A percentile compares a stretch with the other conserved stretches of the same genome.
Conservation (phyloP, 306 rosid genomes). For the Psophocarpus tetragonolobus region DNA sequence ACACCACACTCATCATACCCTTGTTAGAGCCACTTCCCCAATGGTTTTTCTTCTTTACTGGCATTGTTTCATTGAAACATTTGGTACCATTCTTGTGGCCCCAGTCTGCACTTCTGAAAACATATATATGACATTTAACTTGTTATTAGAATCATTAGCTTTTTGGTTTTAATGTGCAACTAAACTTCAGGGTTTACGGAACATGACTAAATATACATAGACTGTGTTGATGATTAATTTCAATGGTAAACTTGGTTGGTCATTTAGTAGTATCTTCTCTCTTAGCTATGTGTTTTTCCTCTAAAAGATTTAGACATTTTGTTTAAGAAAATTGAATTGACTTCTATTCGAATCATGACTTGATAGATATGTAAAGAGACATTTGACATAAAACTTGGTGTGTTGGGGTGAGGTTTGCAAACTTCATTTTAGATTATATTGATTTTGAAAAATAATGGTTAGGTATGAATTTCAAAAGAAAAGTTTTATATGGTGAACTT, state of each 20-base stretch:
- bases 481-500: neutral
- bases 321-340: too few relatives aligned
- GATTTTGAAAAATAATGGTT: neutral
- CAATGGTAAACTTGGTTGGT: too few relatives aligned
- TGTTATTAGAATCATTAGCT: neutral
- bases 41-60: constrained; percentile 62
- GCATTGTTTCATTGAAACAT: constrained; percentile 60
- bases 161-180: neutral
- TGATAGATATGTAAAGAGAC: too few relatives aligned
- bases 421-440: neutral
- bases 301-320: too few relatives aligned
- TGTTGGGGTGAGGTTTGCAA: neutral
- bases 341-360: too few relatives aligned
- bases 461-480: neutral
- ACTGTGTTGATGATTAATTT: too few relatives aligned
- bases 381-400: neutral
- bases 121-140: neutral
- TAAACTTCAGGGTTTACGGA: neutral
- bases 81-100: constrained; percentile 45
- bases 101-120: constrained; percentile 52
- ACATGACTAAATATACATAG: too few relatives aligned
- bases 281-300: too few relatives aligned
- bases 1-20: constrained; percentile 72
- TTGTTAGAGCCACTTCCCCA: constrained; percentile 94
- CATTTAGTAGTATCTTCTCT: too few relatives aligned